Evolutionary conservation across 2,329 filamentous ascomycete genomes (phyloP), one percentile per base, ranked within the genome.

Genomic region (Colletotrichum theobromicola): DNA sequence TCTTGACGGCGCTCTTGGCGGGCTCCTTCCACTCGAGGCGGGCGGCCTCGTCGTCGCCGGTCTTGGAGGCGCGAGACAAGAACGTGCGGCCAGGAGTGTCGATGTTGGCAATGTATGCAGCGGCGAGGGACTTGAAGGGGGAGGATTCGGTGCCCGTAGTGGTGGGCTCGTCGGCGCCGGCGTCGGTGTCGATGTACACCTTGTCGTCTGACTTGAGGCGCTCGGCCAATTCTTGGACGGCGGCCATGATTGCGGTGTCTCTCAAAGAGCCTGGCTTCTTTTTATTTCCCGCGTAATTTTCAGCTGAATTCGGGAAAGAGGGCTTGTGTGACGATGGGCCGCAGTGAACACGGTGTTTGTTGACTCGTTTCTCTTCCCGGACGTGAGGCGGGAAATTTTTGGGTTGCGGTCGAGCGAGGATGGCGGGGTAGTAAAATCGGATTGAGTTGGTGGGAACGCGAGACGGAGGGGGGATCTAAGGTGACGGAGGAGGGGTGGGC

Each of bases 1-100:
- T 97, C 88, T 98, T 98, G 82, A 95, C 84, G 26, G 94, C 95
- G 75, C 93, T 94, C 87, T 97, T 97, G 75, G 94, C 93, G 24
- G 92, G 93, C 70, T 93, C 92, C 86, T 96, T 96, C 94, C 93
- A 98, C 79, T 92, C 90, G 77, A 93, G 84, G 77, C 91, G 90
- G 68, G 89, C 89, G 68, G 89, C 87, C 77, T 90, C 88, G 79
- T 95, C 94, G 76, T 92, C 92, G 30, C 90, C 91, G 63, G 91
- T 93, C 75, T 90, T 87, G 34, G 92, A 93, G 78, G 94, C 93
- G 82, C 93, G 91, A 62, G 89, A 92, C 77, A 93, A 87, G 84
- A 94, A 97, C 75, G 90, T 88, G 58, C 88, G 87, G 70, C 91
- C 88, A 67, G 84, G 83, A 76, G 87, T 85, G 76, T 90, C 89